These are phyloP conservation scores for Zychaea mexicana DNA, from an alignment of 371 early-diverging fungal species.

Conservation along the genomic window DNA sequence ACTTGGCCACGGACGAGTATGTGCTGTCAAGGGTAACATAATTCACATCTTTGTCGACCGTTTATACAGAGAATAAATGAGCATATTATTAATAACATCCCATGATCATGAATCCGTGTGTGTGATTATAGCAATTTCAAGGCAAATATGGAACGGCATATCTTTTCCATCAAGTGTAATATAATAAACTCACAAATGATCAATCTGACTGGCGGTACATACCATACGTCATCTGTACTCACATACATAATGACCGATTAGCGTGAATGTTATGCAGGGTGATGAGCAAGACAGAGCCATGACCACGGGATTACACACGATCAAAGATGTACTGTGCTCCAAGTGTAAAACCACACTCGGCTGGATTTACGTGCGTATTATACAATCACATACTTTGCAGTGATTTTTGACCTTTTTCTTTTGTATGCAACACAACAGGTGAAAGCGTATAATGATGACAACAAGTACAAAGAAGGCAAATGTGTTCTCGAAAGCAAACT, in stretches of 20 bases:
- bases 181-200: background rate
- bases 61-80: too few relatives aligned
- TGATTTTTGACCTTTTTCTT: background rate
- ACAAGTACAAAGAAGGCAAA: constrained; percentile 78
- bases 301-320: constrained; percentile 73
- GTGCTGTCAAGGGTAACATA: constrained; percentile 65
- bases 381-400: background rate
- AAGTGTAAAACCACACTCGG: constrained; percentile 65
- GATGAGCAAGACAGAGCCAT: constrained; percentile 58
- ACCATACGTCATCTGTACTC: too few relatives aligned
- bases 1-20: constrained; percentile 63
- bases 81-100: too few relatives aligned
- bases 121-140: constrained; percentile 52
- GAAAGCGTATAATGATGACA: constrained; percentile 58
- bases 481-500: constrained; percentile 60
- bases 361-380: constrained; percentile 67
- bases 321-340: constrained; percentile 64
- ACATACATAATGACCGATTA: too few relatives aligned
- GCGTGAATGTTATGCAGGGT: constrained; percentile 68
- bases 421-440: constrained; percentile 23
- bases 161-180: constrained; percentile 65
- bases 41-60: background rate
- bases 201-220: too few relatives aligned
- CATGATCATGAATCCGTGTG: background rate
- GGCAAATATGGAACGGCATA: constrained; percentile 68